Base-by-base conservation (phyloP, 129 eudicot species). In the Flaveria sonorensis region DNA sequence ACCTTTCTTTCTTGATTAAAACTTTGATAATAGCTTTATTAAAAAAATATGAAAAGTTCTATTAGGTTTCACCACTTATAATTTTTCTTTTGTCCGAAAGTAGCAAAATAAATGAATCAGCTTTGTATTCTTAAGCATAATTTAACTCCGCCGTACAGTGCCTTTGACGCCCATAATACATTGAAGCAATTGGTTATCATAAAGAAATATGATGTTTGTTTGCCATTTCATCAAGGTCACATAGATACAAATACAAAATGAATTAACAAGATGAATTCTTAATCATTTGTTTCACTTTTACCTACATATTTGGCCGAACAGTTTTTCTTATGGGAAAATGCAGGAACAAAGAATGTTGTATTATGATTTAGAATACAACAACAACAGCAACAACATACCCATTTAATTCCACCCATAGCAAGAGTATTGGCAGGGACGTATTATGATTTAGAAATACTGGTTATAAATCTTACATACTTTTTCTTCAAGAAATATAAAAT, bases 161-260 rank as follows among this genome's bases (percentile, higher is more conserved):
- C 40, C 23, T 57, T 73, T 59, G 39, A 59, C 14, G 42, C 39
- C 39, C 23, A 66, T 40, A 57, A 12, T 19, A 16, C 20, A 51
- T n/a, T 72, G 39, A 18, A 55, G 48, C 39, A 53, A 14, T 56
- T 53, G 24, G 56, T 23, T 21, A 42, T 59, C 4, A 23, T 14
- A 9, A 42, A 59, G 9, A 57, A 60, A 24, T 15, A 74, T 26
- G 30, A 60, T 59, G 16, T 60, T 59, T 74, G 67, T 51, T 67
- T 66, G 23, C 81, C 75, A 21, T 36, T 36, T 12, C 50, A 76
- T 76, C 50, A n/a, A 20, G 30, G 19, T 48, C 65, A 26, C 21
- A 50, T 30, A 19, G 19, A 77, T 68, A 53, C 40, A 8, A 10
- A 77, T 53, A 77, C 1, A 77, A 40, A 52, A 10, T 21, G 53